Percentiles rank a stretch among this genome's conserved stretches.
These are phyloP conservation scores for Epichloe coenophiala DNA, from an alignment of 2,329 filamentous ascomycete genomes.

Conservation along the genomic window DNA sequence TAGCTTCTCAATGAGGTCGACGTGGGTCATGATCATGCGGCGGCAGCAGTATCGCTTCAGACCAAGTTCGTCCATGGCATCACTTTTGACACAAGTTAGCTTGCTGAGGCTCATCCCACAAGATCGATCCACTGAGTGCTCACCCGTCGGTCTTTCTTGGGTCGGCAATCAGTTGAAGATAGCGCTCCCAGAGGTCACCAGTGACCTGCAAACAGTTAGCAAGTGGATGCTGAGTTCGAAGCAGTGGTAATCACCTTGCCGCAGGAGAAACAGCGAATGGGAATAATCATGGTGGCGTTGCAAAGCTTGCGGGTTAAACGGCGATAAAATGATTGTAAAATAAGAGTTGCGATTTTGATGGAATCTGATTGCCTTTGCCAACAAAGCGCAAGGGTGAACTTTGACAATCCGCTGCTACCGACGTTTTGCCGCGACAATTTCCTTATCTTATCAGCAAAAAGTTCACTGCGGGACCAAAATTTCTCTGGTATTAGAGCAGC, in stretches of 20 bases:
- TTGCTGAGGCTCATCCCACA: background rate
- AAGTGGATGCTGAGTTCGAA: conserved; percentile 9
- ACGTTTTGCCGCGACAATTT: conserved; percentile 15
- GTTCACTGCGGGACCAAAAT: conserved; percentile 28
- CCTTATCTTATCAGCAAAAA: conserved; percentile 30
- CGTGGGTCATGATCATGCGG: conserved; percentile 98
- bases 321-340: background rate
- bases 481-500: conserved; percentile 13
- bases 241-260: conserved; percentile 58
- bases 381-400: background rate
- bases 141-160: conserved; percentile 58
- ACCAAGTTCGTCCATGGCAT: conserved; percentile 90
- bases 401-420: conserved; percentile 15
- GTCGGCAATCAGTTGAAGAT: conserved; percentile 76
- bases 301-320: background rate
- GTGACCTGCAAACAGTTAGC: conserved; percentile 55
- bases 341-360: conserved; percentile 1
- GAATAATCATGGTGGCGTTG: conserved; percentile 69
- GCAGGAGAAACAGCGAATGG: conserved; percentile 96
- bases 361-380: background rate
- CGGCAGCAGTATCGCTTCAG: conserved; percentile 96
- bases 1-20: conserved; percentile 96
- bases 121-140: background rate
- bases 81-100: conserved; percentile 36
- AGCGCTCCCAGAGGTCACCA: conserved; percentile 94